Evolutionary conservation across 2,329 filamentous ascomycete species (phyloP).

Genomic region (Zarea fungicola): DNA sequence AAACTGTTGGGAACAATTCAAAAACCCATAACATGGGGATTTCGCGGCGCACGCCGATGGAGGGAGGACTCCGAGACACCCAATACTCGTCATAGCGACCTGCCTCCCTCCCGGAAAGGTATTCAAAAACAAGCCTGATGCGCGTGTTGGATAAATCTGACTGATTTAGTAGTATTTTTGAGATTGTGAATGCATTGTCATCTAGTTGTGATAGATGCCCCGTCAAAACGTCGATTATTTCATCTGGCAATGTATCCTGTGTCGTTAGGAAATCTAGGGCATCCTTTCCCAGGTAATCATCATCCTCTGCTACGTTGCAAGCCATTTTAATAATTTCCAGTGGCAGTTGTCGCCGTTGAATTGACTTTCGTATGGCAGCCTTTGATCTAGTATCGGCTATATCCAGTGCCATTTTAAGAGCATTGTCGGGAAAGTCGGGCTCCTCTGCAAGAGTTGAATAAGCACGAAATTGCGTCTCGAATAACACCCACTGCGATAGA

Average conservation of each 20-base stretch:
- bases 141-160: background rate
- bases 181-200: background rate
- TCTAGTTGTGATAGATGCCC: background rate
- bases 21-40: too few species aligned
- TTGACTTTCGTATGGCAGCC: background rate
- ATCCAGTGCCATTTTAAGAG: background rate
- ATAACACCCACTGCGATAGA: background rate
- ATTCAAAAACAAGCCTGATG: background rate
- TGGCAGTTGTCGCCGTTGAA: background rate
- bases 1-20: too few species aligned
- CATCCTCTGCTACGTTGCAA: background rate
- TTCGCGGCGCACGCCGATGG: too few species aligned
- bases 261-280: background rate
- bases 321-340: background rate
- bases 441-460: background rate
- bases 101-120: background rate
- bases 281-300: background rate
- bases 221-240: background rate
- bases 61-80: too few species aligned
- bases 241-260: background rate
- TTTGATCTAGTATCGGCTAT: background rate
- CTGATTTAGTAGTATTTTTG: background rate
- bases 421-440: background rate
- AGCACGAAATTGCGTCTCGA: background rate
- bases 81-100: background rate